Conservation (phyloP, 2,329 filamentous ascomycete genomes). For the Trichoderma sp. region DNA sequence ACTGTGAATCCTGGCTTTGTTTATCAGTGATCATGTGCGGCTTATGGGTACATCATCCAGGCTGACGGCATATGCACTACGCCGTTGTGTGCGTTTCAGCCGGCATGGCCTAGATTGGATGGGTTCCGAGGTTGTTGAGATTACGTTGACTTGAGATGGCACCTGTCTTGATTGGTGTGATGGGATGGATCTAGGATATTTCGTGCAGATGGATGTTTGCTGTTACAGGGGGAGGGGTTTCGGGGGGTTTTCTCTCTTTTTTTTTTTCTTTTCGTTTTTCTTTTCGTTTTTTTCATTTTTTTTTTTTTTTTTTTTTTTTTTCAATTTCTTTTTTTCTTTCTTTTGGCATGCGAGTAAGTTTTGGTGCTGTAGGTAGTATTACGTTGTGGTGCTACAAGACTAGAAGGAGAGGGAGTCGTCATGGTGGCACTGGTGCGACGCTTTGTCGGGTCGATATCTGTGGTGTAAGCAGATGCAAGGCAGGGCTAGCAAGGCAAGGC, state of each 20-base stretch:
- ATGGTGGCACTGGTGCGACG: neutral
- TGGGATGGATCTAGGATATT: neutral
- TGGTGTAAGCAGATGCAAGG: no score
- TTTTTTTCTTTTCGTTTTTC: no score
- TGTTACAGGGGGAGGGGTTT: no score
- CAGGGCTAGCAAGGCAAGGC: no score
- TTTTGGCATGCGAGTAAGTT: no score
- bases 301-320: no score
- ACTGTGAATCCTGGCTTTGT: neutral
- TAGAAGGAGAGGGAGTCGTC: neutral
- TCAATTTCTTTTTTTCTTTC: no score
- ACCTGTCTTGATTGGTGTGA: neutral
- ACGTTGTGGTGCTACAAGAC: neutral
- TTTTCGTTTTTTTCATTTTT: no score
- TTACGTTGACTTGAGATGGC: neutral
- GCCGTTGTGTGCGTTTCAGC: neutral
- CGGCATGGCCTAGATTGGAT: neutral
- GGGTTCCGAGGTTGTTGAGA: accelerated
- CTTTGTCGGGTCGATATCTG: neutral
- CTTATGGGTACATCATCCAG: neutral
- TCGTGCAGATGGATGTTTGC: neutral
- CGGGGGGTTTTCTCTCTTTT: no score
- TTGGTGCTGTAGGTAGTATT: no score
- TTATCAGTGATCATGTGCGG: neutral
- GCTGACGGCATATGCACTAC: neutral